Percentiles rank a stretch among this genome's conserved stretches.
Evolutionary conservation across 768 basidiomycete genomes (phyloP).

Genomic region (Suillus subalutaceus): DNA sequence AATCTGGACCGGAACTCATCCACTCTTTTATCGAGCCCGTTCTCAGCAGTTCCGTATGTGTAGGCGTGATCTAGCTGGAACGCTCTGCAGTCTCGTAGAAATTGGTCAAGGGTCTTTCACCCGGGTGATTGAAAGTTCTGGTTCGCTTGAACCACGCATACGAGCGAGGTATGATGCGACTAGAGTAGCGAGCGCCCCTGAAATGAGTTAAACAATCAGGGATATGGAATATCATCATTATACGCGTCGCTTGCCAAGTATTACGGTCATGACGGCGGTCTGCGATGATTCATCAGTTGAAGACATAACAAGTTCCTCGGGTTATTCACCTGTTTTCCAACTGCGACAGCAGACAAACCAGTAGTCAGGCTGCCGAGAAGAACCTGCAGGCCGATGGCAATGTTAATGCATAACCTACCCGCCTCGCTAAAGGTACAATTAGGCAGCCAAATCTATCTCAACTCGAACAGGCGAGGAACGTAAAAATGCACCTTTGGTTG

Average conservation of each 20-base stretch:
- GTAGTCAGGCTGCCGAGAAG: constrained; percentile 32
- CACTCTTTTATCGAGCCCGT: constrained; percentile 13
- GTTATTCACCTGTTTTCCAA: constrained; percentile 21
- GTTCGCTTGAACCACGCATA: constrained; percentile 40
- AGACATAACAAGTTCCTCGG: neutral
- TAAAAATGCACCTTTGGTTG: constrained; percentile 38
- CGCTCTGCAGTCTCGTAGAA: constrained; percentile 36
- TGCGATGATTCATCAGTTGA: constrained; percentile 9
- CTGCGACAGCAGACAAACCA: constrained; percentile 25
- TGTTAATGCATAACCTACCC: constrained; percentile 18
- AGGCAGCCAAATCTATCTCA: neutral
- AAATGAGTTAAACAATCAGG: neutral
- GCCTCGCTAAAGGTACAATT: constrained; percentile 13
- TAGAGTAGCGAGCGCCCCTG: constrained; percentile 38
- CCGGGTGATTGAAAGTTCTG: constrained; percentile 32
- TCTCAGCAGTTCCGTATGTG: constrained; percentile 19
- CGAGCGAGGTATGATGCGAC: constrained; percentile 45
- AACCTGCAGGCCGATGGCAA: constrained; percentile 31
- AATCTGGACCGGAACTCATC: constrained; percentile 35
- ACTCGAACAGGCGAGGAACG: neutral
- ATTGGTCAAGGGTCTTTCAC: constrained; percentile 37
- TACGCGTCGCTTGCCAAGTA: constrained; percentile 25
- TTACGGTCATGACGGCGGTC: constrained; percentile 32
- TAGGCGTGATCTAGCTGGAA: constrained; percentile 36
- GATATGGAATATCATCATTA: neutral